phyloP scores from a whole-genome alignment of 1,284 basidiomycete genomes.

The Ustilago sp. region DNA sequence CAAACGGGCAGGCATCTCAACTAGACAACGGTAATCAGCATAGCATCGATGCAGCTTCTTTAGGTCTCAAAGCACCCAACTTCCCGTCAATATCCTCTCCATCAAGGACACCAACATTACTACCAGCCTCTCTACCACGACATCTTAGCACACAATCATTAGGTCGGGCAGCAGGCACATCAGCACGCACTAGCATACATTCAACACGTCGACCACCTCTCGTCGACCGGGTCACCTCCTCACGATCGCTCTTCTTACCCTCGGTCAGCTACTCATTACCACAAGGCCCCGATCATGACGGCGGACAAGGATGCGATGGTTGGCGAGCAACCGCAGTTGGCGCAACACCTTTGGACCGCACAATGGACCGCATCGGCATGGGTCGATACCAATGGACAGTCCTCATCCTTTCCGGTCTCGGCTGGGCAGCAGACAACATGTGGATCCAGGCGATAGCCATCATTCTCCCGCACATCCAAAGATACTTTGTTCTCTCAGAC shows the following conservation, averaged over 20 bases:
- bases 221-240: constrained; percentile 34
- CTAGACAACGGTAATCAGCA: background rate
- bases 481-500: constrained; percentile 76
- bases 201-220: constrained; percentile 26
- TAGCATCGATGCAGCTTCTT: background rate
- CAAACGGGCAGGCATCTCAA: background rate
- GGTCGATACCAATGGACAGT: constrained; percentile 72
- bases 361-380: constrained; percentile 89
- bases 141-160: constrained; percentile 32
- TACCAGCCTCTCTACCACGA: constrained; percentile 16
- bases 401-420: constrained; percentile 60
- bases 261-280: constrained; percentile 25
- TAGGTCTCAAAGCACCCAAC: background rate
- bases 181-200: constrained; percentile 31
- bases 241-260: constrained; percentile 39
- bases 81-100: constrained; percentile 9
- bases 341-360: constrained; percentile 70
- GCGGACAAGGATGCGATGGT: constrained; percentile 3
- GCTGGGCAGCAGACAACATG: constrained; percentile 68
- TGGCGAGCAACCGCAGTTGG: constrained; percentile 55
- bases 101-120: background rate
- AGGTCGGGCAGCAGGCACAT: constrained; percentile 15
- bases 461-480: constrained; percentile 89
- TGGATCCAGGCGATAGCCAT: constrained; percentile 76
- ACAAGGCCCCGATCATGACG: constrained; percentile 2